Base-by-base conservation (phyloP, 768 basidiomycete species). In the Lentinula lateritia region DNA sequence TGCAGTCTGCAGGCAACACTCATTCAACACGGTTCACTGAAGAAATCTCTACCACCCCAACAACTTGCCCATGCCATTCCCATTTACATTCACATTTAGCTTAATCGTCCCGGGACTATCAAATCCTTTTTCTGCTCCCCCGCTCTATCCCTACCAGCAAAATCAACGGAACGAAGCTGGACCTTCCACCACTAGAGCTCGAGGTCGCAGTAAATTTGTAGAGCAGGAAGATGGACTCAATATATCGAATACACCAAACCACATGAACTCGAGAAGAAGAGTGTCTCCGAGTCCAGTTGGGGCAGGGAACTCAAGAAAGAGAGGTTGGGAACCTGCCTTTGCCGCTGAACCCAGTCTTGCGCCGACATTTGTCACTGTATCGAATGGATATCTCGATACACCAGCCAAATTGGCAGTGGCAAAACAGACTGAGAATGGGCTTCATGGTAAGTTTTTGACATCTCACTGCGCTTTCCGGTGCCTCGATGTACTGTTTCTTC, bases 71-170 rank as follows among this genome's bases (percentile, higher is more conserved):
- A 53, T 53, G 52, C 52, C 52, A 8, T 53, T 53, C 46, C 70
- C 76, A 3, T 90, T 90, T 67, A 82, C 88, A 12, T 92, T 92
- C 69, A 89, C 88, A 55, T 92, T 92, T 77, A 82, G 71, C 15
- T 78, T 90, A 62, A 70, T 78, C 39, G 83, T 88, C 12, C 86
- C 89, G 5, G 88, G 87, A 6, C 68, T 89, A 57, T 71, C 77
- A 28, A 90, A 90, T 67, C 89, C 89, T 8, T 91, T 91, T 72
- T 68, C 78, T 34, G 43, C 63, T 42, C 66, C 23, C 45, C 66
- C 59, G 35, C 50, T 45, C 52, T 64, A 59, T 67, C 65, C 52
- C 61, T 66, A n/a, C 64, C 67, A 52, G 63, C 66, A 43, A 65
- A 69, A 46, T 68, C 68, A 15, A 72, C 73, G 4, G 7, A 23